Base-by-base conservation (phyloP, 1,284 basidiomycete genomes). In the Cryptococcus wingfieldii region DNA sequence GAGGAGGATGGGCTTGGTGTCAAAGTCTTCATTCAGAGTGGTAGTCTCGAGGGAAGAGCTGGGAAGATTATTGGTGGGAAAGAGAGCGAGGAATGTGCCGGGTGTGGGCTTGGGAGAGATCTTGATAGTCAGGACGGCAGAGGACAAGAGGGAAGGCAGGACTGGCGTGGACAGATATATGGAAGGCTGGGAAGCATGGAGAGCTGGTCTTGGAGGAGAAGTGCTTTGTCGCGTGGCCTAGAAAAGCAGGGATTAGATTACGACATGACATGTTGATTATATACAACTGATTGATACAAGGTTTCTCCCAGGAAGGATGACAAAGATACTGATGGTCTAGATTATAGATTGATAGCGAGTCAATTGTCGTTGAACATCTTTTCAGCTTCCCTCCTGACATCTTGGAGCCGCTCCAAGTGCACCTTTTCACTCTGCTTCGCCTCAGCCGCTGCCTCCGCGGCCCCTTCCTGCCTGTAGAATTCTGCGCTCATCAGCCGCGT, bases 181-280 rank as follows among this genome's bases (percentile, higher is more conserved):
- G 67, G 76, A 77, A 54, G 76, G 76, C 8, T 77, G 75, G 75
- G 74, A 77, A 58, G 76, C 76, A 34, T 77, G 69, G 71, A 62
- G 74, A 53, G 67, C 67, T 14, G 76, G 76, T 19, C 60, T 74
- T 38, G 76, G 76, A 16, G 76, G 76, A 31, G 76, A 77, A 65
- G 62, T 77, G 42, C 57, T 77, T 39, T 74, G 74, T 58, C 61
- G 75, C 45, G 74, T 68, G 8, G 61, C 62, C 56, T 70, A 61
- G 56, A 25, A 42, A 46, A 34, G 47, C 16, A 27, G 9, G 31
- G 34, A 38, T 10, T 23, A 25, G 45, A 46, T 28, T 25, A 27
- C 27, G 45, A 28, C 45, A 46, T 46, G 45, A 16, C 27, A 46
- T 46, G 19, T 19, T 46, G 27, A 46, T 46, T n/a, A 42, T 18